Conservation (phyloP, 2,329 filamentous ascomycete genomes). For the Phyllosticta ampelicida region DNA sequence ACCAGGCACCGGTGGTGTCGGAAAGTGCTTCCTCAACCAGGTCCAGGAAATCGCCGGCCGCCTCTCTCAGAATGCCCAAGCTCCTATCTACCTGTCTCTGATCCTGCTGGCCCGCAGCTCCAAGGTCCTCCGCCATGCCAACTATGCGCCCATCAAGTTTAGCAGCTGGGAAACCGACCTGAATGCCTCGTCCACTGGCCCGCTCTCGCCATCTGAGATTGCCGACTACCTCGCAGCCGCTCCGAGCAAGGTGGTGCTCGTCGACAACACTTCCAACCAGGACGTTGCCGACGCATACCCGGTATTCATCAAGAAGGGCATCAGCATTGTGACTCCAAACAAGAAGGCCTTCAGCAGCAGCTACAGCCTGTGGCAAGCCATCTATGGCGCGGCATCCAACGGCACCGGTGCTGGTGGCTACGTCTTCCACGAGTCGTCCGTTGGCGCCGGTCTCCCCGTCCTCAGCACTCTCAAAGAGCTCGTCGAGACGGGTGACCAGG, state of each 20-base stretch:
- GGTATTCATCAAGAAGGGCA: conserved; percentile 63
- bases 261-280: conserved; percentile 93
- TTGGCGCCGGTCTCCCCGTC: conserved; percentile 85
- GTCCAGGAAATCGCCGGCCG: conserved; percentile 57
- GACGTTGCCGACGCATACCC: conserved; percentile 78
- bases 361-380: conserved; percentile 73
- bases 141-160: conserved; percentile 59
- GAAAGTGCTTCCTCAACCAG: conserved; percentile 80
- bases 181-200: conserved; percentile 50
- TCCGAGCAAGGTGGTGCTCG: conserved; percentile 67
- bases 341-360: conserved; percentile 93
- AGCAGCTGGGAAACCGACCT: conserved; percentile 52
- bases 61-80: conserved; percentile 39
- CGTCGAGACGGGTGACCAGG: conserved; percentile 84
- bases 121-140: conserved; percentile 64
- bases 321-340: conserved; percentile 92
- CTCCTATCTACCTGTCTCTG: conserved; percentile 61
- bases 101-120: conserved; percentile 79
- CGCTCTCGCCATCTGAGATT: conserved; percentile 58
- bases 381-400: conserved; percentile 62
- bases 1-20: conserved; percentile 81
- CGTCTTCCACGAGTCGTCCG: conserved; percentile 90
- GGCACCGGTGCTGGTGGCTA: conserved; percentile 52
- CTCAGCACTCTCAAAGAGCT: conserved; percentile 90
- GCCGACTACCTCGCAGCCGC: conserved; percentile 68